phyloP scores from a whole-genome alignment of 1,284 basidiomycete species.

The Heterobasidion parviporum region DNA sequence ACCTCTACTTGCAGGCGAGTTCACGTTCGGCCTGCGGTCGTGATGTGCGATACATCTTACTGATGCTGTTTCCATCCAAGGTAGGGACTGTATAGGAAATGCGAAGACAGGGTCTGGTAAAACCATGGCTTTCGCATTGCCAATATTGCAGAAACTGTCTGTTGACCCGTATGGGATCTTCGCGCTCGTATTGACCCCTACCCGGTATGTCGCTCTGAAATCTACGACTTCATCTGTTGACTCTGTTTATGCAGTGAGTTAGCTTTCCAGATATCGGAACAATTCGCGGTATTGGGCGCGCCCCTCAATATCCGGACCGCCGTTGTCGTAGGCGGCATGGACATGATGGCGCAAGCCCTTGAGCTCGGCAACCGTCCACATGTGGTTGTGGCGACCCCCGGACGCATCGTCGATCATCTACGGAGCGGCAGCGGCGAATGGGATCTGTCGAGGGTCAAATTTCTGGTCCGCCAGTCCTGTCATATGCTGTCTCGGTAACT shows the following conservation, averaged over 20 bases:
- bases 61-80: conserved; percentile 32
- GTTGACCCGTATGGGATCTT: conserved; percentile 91
- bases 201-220: conserved; percentile 47
- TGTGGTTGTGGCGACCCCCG: conserved; percentile 93
- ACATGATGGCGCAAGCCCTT: conserved; percentile 92
- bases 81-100: conserved; percentile 91
- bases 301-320: conserved; percentile 77
- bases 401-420: conserved; percentile 89
- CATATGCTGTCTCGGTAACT: neutral
- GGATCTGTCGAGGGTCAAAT: conserved; percentile 81
- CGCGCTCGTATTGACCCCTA: conserved; percentile 90
- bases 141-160: conserved; percentile 86
- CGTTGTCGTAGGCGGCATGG: conserved; percentile 96
- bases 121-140: conserved; percentile 94
- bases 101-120: conserved; percentile 98
- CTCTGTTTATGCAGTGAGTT: conserved; percentile 59
- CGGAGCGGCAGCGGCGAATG: conserved; percentile 75
- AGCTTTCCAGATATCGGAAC: conserved; percentile 95
- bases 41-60: neutral
- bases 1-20: conserved; percentile 71
- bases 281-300: conserved; percentile 87
- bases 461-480: conserved; percentile 53
- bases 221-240: neutral
- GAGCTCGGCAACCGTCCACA: conserved; percentile 86
- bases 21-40: neutral